Percentiles rank a stretch among this genome's conserved stretches.
phyloP scores from a whole-genome alignment of 73 alveolate species.

The Paramecium primaurelia region DNA sequence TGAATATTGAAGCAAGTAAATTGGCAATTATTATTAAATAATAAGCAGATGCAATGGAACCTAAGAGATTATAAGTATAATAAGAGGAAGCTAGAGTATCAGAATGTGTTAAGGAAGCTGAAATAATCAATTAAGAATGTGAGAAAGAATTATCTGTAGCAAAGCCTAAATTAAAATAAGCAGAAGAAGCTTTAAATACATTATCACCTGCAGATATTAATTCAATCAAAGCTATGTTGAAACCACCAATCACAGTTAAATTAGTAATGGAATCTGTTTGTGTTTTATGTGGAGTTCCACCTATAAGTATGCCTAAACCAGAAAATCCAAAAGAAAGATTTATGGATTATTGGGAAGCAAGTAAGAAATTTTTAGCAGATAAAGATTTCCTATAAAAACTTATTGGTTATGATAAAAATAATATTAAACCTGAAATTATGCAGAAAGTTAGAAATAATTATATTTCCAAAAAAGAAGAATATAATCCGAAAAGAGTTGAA shows the following conservation, averaged over 20 bases:
- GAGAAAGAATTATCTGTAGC: constrained; percentile 87
- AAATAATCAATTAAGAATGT: constrained; percentile 68
- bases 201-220: constrained; percentile 83
- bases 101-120: constrained; percentile 64
- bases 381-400: constrained; percentile 73
- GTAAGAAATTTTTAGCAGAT: constrained; percentile 79
- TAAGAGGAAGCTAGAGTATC: constrained; percentile 67
- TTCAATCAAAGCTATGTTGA: constrained; percentile 80
- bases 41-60: constrained; percentile 53
- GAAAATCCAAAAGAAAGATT: constrained; percentile 52
- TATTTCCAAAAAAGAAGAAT: constrained; percentile 49
- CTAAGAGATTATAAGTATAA: constrained; percentile 60
- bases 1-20: constrained; percentile 85
- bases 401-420: constrained; percentile 79
- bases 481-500: constrained; percentile 73
- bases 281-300: constrained; percentile 60
- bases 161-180: constrained; percentile 81
- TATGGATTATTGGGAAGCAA: constrained; percentile 69
- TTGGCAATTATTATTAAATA: constrained; percentile 41
- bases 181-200: constrained; percentile 89
- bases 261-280: constrained; percentile 73
- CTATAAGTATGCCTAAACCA: constrained; percentile 52
- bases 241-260: constrained; percentile 83
- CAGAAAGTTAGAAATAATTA: constrained; percentile 65
- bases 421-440: constrained; percentile 77